Conservation (phyloP, 345 rosid genomes). For the Gossypium sturtianum region DNA sequence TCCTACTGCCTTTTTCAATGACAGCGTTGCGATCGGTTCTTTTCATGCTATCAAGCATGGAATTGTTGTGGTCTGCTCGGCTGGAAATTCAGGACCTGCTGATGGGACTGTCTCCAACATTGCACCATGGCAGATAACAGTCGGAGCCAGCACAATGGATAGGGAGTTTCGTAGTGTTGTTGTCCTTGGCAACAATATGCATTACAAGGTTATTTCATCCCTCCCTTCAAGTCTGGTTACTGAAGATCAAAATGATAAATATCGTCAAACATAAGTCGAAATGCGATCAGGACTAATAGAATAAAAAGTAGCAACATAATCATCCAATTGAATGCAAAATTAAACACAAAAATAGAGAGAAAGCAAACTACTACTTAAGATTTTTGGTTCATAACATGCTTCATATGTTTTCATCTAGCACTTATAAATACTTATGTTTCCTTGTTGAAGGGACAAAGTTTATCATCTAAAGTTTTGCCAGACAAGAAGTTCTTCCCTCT, state of each 20-base stretch:
- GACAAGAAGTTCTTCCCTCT: slow-evolving; percentile 50
- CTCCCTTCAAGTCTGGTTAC: neutral
- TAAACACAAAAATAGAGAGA: neutral
- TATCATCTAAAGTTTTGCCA: slow-evolving; percentile 45
- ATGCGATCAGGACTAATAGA: neutral
- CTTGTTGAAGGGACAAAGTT: slow-evolving; percentile 64
- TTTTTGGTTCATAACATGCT: neutral
- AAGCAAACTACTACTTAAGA: neutral
- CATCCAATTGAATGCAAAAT: neutral
- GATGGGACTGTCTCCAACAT: slow-evolving; percentile 60
- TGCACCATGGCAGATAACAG: slow-evolving; percentile 87
- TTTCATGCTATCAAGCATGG: slow-evolving; percentile 71
- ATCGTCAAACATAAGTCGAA: neutral
- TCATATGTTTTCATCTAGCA: neutral
- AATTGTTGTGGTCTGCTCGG: slow-evolving; percentile 60
- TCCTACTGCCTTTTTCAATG: slow-evolving; percentile 41
- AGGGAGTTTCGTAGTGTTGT: slow-evolving; percentile 72
- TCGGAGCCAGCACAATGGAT: slow-evolving; percentile 86
- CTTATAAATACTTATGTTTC: neutral
- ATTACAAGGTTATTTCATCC: slow-evolving; percentile 46
- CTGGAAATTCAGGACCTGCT: slow-evolving; percentile 78
- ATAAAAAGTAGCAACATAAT: neutral
- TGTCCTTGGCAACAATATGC: slow-evolving; percentile 49
- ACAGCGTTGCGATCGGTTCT: slow-evolving; percentile 64
- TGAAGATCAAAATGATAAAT: neutral